Percentiles rank a stretch among this genome's conserved stretches.
phyloP scores from a whole-genome alignment of 306 rosid species.

The Hippophae gyantsensis region DNA sequence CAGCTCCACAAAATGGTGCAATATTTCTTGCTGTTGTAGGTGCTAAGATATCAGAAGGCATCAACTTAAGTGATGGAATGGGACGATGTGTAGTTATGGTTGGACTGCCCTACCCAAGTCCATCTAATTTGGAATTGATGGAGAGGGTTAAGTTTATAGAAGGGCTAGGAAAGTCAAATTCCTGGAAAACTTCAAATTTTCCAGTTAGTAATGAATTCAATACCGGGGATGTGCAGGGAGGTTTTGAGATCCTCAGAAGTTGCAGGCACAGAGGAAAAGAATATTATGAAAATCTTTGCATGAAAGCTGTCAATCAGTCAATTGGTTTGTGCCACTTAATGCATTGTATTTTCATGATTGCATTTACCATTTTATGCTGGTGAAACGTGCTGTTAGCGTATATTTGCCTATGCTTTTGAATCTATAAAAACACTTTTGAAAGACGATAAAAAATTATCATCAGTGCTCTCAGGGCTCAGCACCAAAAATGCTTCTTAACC shows the following conservation, averaged over 20 bases:
- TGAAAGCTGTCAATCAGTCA: conserved; percentile 97
- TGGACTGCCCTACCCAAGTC: conserved; percentile 93
- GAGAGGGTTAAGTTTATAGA: conserved; percentile 91
- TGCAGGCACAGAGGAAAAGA: conserved; percentile 79
- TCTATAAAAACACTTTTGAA: no score
- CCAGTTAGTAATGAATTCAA: conserved; percentile 28
- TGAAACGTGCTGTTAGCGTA: no score
- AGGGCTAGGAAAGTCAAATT: conserved; percentile 39
- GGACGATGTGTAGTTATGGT: conserved; percentile 91
- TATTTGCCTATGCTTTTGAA: no score
- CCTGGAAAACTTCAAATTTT: conserved; percentile 21
- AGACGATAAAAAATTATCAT: no score
- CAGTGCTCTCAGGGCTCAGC: no score
- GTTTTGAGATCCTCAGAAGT: conserved; percentile 67
- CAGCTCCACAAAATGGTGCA: conserved; percentile 51
- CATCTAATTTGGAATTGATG: conserved; percentile 74
- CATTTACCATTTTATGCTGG: no score
- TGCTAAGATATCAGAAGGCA: conserved; percentile 92
- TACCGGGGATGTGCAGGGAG: conserved; percentile 44
- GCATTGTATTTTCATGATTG: background rate
- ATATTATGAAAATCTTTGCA: conserved; percentile 92
- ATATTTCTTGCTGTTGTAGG: conserved; percentile 86
- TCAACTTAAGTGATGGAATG: conserved; percentile 97
- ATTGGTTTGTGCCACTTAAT: conserved; percentile 48
- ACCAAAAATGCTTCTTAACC: no score